phyloP scores from a whole-genome alignment of 805 yeast genomes.

The Candida coleopterorum region DNA sequence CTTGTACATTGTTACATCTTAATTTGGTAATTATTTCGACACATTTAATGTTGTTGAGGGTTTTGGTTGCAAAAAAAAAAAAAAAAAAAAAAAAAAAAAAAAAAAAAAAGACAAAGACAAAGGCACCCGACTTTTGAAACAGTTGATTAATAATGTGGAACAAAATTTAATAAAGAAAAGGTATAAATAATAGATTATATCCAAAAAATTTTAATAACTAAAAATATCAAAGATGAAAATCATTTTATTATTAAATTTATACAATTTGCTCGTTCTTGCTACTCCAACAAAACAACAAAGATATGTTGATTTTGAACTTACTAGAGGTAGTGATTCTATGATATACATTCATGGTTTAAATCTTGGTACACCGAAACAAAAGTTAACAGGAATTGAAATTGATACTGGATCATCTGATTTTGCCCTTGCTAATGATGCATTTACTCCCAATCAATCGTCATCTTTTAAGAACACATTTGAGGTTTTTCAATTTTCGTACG shows the following conservation, averaged over 20 bases:
- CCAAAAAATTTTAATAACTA: too few relatives aligned
- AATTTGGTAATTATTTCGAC: conserved; percentile 1
- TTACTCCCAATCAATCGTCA: conserved; percentile 5
- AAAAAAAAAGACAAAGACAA: too few relatives aligned
- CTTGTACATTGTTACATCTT: conserved; percentile 1
- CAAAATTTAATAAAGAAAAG: too few relatives aligned
- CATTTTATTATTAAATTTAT: not conserved
- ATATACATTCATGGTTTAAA: conserved; percentile 10
- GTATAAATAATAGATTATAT: too few relatives aligned
- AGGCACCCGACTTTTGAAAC: too few relatives aligned
- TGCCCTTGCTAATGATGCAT: conserved; percentile 3
- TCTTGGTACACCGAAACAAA: conserved; percentile 14
- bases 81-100: too few relatives aligned
- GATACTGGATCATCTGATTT: conserved; percentile 15
- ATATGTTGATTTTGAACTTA: conserved; percentile 4
- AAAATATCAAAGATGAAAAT: not conserved
- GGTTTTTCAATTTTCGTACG: not conserved
- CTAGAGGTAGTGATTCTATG: conserved; percentile 5
- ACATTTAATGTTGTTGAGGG: not conserved
- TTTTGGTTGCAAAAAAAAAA: conserved; percentile 4
- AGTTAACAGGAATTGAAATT: conserved; percentile 6
- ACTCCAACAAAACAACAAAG: not conserved
- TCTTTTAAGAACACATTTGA: conserved; percentile 8
- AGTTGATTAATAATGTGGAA: too few relatives aligned
- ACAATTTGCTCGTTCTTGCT: not conserved